Base-by-base conservation (phyloP, 139 green algal species). In the Gonium pectorale region DNA sequence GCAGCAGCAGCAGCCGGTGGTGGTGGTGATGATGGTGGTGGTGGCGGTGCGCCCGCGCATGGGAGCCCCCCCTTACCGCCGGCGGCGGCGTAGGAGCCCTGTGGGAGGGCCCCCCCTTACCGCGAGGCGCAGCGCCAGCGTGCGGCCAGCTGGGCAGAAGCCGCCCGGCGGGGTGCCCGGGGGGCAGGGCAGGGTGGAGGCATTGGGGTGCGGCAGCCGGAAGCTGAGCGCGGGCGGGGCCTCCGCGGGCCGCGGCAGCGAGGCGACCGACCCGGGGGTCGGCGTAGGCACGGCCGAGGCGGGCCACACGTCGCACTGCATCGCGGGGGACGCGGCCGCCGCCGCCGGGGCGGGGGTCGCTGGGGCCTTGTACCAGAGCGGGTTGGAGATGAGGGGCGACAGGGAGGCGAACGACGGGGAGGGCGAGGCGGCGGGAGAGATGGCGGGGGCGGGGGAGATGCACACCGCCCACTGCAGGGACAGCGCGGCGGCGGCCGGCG, bases 221-320 rank as follows among this genome's bases (percentile, higher is more conserved):
- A 81, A 81, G 59, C 33, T 33, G 11, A 33, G 21, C 33, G 37
- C 31, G 49, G 74, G 56, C 9, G 38, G 7, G 1, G 43, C 37
- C 5, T 60, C 56, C 40, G 69, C 37, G 21, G 38, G 74, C 8
- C 74, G 38, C 2, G 74, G 74, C 38, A 81, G 72, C 35, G 31
- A 19, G 5, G 24, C 17, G 5, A 80, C 35, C 72, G 52, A 21
- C 5, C 52, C 73, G 3, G 26, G 54, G 22, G 5, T 5, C 27
- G 54, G 21, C 13, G 38, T 0, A 1, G 54, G 3, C 24, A 82
- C 40, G 5, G 38, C 3, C 5, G 1, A 3, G 15, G 13, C 1
- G 9, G 3, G 8, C 75, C 75, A 82, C 29, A 71, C 59, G 59
- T 82, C 41, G 43, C 75, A 82, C 59, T 56, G 59, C 56, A 82